A percentile compares a stretch with the other conserved stretches of the same genome.
phyloP scores from a whole-genome alignment of 305 asterid genomes.

The Caryopteris hybrid region DNA sequence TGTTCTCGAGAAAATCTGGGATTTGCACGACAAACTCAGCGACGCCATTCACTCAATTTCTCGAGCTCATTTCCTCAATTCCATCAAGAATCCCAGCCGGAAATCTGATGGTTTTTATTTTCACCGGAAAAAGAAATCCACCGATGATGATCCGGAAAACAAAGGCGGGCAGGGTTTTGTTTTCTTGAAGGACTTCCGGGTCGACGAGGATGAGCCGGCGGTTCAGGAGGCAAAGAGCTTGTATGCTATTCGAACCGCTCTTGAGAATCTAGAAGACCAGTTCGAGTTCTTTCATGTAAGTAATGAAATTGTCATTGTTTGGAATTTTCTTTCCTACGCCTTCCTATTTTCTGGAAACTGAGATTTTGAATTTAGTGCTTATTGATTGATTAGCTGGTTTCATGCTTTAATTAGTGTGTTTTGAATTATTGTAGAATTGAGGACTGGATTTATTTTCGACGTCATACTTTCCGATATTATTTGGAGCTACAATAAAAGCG shows the following conservation, averaged over 20 bases:
- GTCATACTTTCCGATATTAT: too few species aligned
- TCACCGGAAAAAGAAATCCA: constrained; percentile 36
- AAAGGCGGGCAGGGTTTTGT: constrained; percentile 38
- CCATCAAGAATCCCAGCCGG: constrained; percentile 43
- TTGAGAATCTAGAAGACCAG: constrained; percentile 88
- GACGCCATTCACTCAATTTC: constrained; percentile 88
- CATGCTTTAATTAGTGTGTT: not conserved
- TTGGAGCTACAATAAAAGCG: too few species aligned
- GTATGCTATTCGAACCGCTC: constrained; percentile 76
- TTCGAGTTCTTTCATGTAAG: constrained; percentile 82
- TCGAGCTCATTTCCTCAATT: constrained; percentile 66
- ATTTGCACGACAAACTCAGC: constrained; percentile 91
- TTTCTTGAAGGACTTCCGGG: constrained; percentile 45
- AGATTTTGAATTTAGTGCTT: not conserved
- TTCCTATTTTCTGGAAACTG: not conserved
- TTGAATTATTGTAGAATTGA: too few species aligned
- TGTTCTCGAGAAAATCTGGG: constrained; percentile 78
- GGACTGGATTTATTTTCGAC: too few species aligned
- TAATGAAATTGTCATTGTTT: not conserved
- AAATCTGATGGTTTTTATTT: constrained; percentile 32
- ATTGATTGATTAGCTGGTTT: not conserved
- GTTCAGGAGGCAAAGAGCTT: constrained; percentile 87
- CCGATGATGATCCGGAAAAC: constrained; percentile 28
- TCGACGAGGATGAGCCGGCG: constrained; percentile 50
- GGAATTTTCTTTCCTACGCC: not conserved